Base-by-base conservation (phyloP, 2,329 filamentous ascomycete species). In the Pestalotiopsis sp. region DNA sequence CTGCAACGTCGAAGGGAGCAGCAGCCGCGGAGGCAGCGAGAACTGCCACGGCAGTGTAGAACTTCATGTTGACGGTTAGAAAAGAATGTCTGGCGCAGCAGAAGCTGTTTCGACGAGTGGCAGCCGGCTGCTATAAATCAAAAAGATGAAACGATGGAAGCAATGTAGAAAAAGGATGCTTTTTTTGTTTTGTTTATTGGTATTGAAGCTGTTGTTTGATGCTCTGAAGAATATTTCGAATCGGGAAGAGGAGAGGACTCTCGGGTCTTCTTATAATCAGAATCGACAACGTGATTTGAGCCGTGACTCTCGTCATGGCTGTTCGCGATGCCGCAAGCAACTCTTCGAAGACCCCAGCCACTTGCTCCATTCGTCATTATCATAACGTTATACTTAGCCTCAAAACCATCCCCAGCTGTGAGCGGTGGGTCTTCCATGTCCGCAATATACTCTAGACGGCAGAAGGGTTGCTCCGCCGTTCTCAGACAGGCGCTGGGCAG, bases 371-470 rank as follows among this genome's bases (percentile, higher is more conserved):
- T 62, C 59, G 59, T 39, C 25, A 62, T 62, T 62, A 36, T 41
- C 59, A 62, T 62, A 62, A 62, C 59, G 59, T 62, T 62, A 62
- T 62, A 62, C 59, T 39, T 36, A 36, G n/a, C n/a, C 25, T 62
- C 25, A 62, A 36, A 36, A 20, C 27, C 27, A 25, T 52, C 45
- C 25, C n/a, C 59, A 39, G 59, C 11, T n/a, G 27, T n/a, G 20
- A 31, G 59, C 59, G 20, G 59, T 62, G 59, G 31, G 36, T 36
- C 31, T 12, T 14, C 14, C n/a, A n/a, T n/a, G n/a, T 39, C 20
- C 27, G 31, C 59, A 62, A 62, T 62, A 62, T 62, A 62, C 59
- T 62, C 59, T 62, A 62, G 27, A 62, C 59, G 31, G 12, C 17
- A 62, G 27, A 39, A 12, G 59, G 12, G 27, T 27, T 36, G 31